These are phyloP conservation scores for Trichoderma semiorbis DNA, from an alignment of 2,329 filamentous ascomycete genomes.

Conservation along the genomic window DNA sequence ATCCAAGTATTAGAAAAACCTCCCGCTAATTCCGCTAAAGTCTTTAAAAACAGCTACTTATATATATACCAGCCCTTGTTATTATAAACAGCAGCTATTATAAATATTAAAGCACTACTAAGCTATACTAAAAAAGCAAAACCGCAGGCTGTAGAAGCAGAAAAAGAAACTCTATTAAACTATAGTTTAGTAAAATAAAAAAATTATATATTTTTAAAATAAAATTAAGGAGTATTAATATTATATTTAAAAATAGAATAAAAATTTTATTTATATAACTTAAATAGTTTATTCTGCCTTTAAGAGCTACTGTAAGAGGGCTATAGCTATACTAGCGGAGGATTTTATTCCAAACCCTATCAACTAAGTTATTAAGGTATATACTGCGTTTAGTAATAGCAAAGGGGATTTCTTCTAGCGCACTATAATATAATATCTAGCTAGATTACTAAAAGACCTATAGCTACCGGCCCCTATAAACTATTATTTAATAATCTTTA, in stretches of 20 bases:
- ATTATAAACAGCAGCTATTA: too few species aligned
- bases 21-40: background rate
- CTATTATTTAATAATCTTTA: background rate
- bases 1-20: background rate
- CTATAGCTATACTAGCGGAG: background rate
- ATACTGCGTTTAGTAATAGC: slow-evolving; percentile 1
- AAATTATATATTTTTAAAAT: background rate
- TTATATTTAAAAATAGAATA: background rate
- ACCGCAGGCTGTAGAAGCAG: background rate
- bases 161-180: background rate
- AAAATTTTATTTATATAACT: slow-evolving; percentile 3
- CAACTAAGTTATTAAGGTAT: background rate
- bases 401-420: background rate
- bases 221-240: slow-evolving; percentile 2
- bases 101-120: background rate
- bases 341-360: background rate
- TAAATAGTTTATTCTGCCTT: slow-evolving; percentile 11
- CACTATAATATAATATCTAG: background rate
- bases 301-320: slow-evolving; percentile 7
- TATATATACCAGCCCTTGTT: background rate
- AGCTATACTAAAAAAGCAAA: background rate
- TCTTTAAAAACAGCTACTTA: background rate
- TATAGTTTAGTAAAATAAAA: background rate
- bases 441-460: background rate
- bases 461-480: background rate